Evolutionary conservation across 2,329 filamentous ascomycete genomes (phyloP).

Genomic region (Pseudocercospora vitis): DNA sequence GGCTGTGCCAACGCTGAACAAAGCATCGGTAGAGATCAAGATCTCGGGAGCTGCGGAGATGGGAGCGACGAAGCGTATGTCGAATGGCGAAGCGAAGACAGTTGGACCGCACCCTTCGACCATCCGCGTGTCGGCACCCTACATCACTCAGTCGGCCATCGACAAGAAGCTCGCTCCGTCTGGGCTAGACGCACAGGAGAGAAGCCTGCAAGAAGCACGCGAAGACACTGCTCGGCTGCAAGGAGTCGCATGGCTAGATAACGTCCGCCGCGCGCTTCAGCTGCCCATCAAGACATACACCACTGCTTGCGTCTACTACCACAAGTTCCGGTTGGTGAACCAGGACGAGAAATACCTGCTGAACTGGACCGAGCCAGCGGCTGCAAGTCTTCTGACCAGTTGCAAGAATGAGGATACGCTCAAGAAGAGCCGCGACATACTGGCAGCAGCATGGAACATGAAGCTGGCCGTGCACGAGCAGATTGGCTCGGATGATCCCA

Average conservation of each 20-base stretch:
- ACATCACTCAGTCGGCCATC: constrained; percentile 78
- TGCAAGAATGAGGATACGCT: constrained; percentile 98
- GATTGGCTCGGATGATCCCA: constrained; percentile 75
- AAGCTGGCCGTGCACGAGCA: constrained; percentile 65
- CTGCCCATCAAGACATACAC: constrained; percentile 91
- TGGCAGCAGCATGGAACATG: constrained; percentile 86
- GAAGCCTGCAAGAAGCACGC: constrained; percentile 52
- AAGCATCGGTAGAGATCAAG: neutral
- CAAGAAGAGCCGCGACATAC: constrained; percentile 91
- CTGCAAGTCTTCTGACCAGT: constrained; percentile 84
- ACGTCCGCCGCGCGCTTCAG: constrained; percentile 73
- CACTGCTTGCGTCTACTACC: constrained; percentile 88
- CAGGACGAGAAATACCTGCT: constrained; percentile 72
- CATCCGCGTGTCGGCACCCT: constrained; percentile 68
- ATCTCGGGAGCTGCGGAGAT: constrained; percentile 18
- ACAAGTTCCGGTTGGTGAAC: constrained; percentile 86
- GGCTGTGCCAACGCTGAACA: neutral
- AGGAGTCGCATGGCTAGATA: constrained; percentile 86
- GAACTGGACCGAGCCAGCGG: constrained; percentile 75
- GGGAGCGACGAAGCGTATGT: constrained; percentile 36
- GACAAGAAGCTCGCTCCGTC: constrained; percentile 63
- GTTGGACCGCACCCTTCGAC: constrained; percentile 61
- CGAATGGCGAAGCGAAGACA: constrained; percentile 36
- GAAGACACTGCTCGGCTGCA: constrained; percentile 81
- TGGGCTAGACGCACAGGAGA: constrained; percentile 67